phyloP scores from a whole-genome alignment of 2,329 filamentous ascomycete species.

The Aspergillus hortae region DNA sequence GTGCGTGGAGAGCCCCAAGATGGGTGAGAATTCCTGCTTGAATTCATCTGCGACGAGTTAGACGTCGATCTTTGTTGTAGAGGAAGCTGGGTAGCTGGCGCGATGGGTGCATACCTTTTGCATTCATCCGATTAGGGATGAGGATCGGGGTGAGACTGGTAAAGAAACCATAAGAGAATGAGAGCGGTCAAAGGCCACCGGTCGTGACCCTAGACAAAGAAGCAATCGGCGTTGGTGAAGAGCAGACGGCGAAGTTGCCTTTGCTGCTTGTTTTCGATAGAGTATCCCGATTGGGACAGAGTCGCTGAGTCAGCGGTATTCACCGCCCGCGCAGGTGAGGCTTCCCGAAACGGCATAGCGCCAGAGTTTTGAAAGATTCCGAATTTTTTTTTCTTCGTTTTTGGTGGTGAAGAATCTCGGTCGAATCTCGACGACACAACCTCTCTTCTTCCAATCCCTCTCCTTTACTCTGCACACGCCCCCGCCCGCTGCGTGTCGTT shows the following conservation, averaged over 20 bases:
- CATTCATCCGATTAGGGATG: not conserved
- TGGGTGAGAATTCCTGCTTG: constrained; percentile 48
- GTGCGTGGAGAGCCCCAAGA: constrained; percentile 60
- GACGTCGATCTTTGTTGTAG: not conserved
- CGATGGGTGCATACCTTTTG: not conserved
- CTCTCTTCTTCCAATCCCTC: constrained; percentile 17
- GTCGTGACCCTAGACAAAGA: not conserved
- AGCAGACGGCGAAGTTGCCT: not conserved
- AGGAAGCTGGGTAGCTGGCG: too few relatives aligned
- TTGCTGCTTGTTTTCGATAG: constrained; percentile 13
- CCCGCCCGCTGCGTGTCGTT: constrained; percentile 5
- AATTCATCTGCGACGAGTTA: constrained; percentile 29
- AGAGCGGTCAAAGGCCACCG: too few relatives aligned
- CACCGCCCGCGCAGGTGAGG: constrained; percentile 16
- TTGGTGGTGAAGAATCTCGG: constrained; percentile 3
- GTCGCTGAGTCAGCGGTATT: constrained; percentile 21
- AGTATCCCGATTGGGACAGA: constrained; percentile 11
- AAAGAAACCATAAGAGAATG: too few relatives aligned
- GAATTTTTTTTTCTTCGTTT: constrained; percentile 20
- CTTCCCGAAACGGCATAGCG: constrained; percentile 28
- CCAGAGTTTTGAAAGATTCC: constrained; percentile 36
- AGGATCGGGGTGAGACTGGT: too few relatives aligned
- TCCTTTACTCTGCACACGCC: constrained; percentile 7
- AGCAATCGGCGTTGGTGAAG: not conserved
- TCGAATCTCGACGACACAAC: constrained; percentile 14